phyloP scores from a whole-genome alignment of 352 stramenopile species.

The Phytophthora multivora region DNA sequence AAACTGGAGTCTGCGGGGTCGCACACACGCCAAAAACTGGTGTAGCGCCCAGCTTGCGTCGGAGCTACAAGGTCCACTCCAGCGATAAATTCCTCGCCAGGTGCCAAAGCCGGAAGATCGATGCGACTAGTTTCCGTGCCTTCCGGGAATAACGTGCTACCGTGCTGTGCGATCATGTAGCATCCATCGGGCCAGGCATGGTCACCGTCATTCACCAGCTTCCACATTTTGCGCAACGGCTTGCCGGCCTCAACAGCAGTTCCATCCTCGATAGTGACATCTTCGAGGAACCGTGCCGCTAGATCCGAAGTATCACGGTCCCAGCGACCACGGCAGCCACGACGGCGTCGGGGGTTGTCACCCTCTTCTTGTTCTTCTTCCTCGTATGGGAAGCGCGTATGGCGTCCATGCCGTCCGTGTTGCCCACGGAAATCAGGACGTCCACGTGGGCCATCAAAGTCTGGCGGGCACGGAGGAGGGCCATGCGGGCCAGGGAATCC shows the following conservation, averaged over 20 bases:
- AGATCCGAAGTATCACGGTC: slow-evolving; percentile 24
- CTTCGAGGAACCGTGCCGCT: slow-evolving; percentile 66
- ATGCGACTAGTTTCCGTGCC: slow-evolving; percentile 34
- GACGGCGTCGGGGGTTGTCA: not conserved
- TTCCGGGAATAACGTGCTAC: slow-evolving; percentile 41
- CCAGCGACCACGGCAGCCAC: slow-evolving; percentile 20
- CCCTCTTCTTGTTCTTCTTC: slow-evolving; percentile 10
- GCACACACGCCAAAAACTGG: slow-evolving; percentile 84
- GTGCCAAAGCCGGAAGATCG: slow-evolving; percentile 34
- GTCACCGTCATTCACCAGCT: slow-evolving; percentile 70
- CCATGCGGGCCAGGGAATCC: slow-evolving; percentile 9
- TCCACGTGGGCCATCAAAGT: slow-evolving; percentile 11
- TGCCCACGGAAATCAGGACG: slow-evolving; percentile 13
- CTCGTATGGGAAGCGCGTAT: slow-evolving; percentile 6
- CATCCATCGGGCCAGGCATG: slow-evolving; percentile 58
- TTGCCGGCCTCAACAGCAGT: slow-evolving; percentile 58
- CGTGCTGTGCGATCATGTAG: slow-evolving; percentile 43
- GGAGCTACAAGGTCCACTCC: slow-evolving; percentile 41
- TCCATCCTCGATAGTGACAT: slow-evolving; percentile 81
- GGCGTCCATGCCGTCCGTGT: slow-evolving; percentile 6
- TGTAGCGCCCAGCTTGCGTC: slow-evolving; percentile 63
- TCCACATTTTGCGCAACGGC: slow-evolving; percentile 74
- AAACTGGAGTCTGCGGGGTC: slow-evolving; percentile 68
- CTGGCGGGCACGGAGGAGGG: slow-evolving; percentile 3
- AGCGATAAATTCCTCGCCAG: slow-evolving; percentile 39